Conservation (phyloP, 2,329 filamentous ascomycete species). For the Diaporthe eres region DNA sequence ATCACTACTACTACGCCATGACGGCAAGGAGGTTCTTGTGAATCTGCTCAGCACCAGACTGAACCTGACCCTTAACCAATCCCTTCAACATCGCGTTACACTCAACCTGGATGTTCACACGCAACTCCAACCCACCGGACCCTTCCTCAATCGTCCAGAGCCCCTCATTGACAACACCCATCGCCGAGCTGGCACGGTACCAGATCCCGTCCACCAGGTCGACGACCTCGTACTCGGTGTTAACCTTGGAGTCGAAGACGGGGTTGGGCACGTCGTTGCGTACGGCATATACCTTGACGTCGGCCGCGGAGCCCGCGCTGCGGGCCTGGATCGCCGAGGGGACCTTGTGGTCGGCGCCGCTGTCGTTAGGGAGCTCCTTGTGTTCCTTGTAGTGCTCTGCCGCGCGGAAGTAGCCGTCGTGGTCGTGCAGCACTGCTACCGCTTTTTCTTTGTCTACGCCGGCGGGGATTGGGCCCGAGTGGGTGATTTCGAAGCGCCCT, state of each 20-base stretch:
- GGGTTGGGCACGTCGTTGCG: constrained; percentile 33
- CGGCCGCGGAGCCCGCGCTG: background rate
- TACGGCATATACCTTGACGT: constrained; percentile 3
- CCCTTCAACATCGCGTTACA: constrained; percentile 19
- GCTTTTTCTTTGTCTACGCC: constrained; percentile 28
- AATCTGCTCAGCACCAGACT: constrained; percentile 7
- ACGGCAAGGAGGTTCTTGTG: background rate
- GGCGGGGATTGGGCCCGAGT: constrained; percentile 18
- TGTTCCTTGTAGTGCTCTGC: constrained; percentile 28
- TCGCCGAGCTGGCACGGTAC: constrained; percentile 3
- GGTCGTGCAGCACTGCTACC: constrained; percentile 20
- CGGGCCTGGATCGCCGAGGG: constrained; percentile 7
- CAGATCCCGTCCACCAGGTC: constrained; percentile 18
- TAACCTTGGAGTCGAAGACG: constrained; percentile 20
- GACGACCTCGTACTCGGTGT: constrained; percentile 17
- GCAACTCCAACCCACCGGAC: background rate
- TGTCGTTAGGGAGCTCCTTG: background rate
- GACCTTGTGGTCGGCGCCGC: constrained; percentile 3
- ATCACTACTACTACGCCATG: background rate
- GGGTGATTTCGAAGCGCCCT: constrained; percentile 13
- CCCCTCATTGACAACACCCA: constrained; percentile 22
- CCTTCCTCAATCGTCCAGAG: constrained; percentile 11
- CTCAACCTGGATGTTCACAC: background rate
- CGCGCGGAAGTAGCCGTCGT: constrained; percentile 25
- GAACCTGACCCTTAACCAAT: constrained; percentile 7